Conservation (phyloP, 2,329 filamentous ascomycete genomes). For the Aspergillus ruber region DNA sequence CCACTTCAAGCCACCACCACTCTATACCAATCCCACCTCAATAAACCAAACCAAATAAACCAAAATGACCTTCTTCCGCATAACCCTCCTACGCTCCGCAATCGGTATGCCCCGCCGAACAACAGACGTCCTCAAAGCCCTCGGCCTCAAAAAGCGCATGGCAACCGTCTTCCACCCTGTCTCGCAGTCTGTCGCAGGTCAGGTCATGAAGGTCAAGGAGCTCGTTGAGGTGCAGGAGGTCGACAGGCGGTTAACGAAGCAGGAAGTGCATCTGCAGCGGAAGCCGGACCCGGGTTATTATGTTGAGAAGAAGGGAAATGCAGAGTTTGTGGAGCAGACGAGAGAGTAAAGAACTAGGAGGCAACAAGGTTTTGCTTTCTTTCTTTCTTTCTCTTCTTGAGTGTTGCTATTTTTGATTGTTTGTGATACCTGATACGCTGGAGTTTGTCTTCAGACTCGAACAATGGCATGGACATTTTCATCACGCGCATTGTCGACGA, state of each 20-base stretch:
- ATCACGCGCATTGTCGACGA: too few relatives aligned
- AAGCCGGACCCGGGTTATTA: constrained; percentile 75
- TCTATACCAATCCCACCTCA: not conserved
- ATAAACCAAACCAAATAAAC: not conserved
- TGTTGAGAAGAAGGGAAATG: constrained; percentile 53
- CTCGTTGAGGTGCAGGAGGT: constrained; percentile 78
- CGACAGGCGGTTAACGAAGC: constrained; percentile 54
- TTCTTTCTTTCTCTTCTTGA: not conserved
- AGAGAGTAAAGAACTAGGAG: not conserved
- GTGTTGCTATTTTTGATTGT: not conserved
- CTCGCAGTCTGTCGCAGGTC: constrained; percentile 71
- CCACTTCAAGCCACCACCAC: not conserved
- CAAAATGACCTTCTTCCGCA: constrained; percentile 74
- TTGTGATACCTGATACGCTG: constrained; percentile 1
- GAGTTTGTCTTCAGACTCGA: not conserved
- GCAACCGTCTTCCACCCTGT: constrained; percentile 87
- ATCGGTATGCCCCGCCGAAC: constrained; percentile 81
- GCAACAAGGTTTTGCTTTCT: not conserved
- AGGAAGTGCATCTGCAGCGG: constrained; percentile 64
- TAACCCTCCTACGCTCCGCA: constrained; percentile 80
- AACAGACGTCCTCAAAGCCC: constrained; percentile 72
- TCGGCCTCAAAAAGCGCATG: constrained; percentile 78
- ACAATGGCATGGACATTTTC: not conserved
- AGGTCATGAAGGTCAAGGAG: constrained; percentile 93
- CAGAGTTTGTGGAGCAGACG: constrained; percentile 18